Base-by-base conservation (phyloP, 2,329 filamentous ascomycete species). In the Xylariaceae sp. region DNA sequence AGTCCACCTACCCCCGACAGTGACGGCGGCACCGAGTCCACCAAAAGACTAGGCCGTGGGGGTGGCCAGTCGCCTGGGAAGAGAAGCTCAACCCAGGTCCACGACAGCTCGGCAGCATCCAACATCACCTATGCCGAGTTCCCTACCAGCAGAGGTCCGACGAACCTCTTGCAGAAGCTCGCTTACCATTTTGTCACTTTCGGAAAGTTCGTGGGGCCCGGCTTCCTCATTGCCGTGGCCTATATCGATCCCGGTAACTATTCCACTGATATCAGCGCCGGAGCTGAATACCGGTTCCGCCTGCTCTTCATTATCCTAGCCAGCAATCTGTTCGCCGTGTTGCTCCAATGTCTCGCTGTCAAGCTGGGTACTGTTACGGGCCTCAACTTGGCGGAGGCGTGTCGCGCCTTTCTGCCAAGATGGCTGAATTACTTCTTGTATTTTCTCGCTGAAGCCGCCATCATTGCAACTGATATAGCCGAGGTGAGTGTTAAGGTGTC, bases 391-490 rank as follows among this genome's bases (percentile, higher is more conserved):
- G 84, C 86, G 1, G 79, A 87, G 57, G 84, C 85, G 8, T 88
- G 85, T 62, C 80, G 85, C 27, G 82, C 78, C 7, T 85, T 86
- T 66, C 75, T 88, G 11, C 86, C 86, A 1, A 75, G 74, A 59
- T 89, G 86, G 86, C 66, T 89, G 50, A 87, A 85, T 57, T 78
- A 81, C 37, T 64, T 76, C 15, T 73, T 89, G 3, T 89, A 89
- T 63, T 68, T 78, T 16, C 73, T 89, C 58, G 81, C 85, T 1
- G 86, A 89, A 68, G 72, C 79, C 4, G 85, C 86, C 55, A 89
- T 89, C 52, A 84, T 89, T 47, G 86, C 86, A 0, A 89, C 86
- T 0, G 86, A 89, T 67, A 83, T 89, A 59, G 86, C 86, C 51
- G 86, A 89, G 72, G 81, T 81, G 63, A 59, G 71, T 61, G 2